Percentiles rank a stretch among this genome's conserved stretches.
Conservation (phyloP, 176 grass and related monocot genomes). For the Metroxylon sagu region DNA sequence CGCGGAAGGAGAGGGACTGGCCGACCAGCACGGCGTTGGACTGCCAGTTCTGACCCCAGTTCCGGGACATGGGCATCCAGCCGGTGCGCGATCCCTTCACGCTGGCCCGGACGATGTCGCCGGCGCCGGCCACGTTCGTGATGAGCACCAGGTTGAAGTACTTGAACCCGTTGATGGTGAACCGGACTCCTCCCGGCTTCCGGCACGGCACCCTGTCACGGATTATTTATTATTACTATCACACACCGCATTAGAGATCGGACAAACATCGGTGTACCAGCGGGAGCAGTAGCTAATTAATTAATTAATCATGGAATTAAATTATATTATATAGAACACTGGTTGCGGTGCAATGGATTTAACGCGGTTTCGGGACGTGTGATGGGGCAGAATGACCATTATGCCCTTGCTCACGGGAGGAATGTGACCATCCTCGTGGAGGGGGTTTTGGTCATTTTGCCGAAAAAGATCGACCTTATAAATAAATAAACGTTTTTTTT, state of each 20-base stretch:
- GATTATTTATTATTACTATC: neutral
- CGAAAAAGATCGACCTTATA: no score
- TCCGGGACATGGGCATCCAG: conserved; percentile 49
- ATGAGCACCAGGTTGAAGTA: conserved; percentile 63
- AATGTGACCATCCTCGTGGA: no score
- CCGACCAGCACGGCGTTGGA: conserved; percentile 42
- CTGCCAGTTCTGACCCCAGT: conserved; percentile 63
- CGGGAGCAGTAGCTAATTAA: no score
- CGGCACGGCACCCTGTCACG: conserved; percentile 35
- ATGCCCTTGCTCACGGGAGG: no score
- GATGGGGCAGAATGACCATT: neutral
- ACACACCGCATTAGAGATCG: no score
- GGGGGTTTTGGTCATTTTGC: no score
- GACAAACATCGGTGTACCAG: no score
- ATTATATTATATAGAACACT: no score
- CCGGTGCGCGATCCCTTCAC: conserved; percentile 34
- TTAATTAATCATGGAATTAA: no score
- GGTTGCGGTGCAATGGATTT: no score
- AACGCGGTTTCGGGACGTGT: neutral
- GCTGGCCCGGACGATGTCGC: conserved; percentile 37
- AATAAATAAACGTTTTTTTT: no score
- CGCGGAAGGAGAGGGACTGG: conserved; percentile 38
- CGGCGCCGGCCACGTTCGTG: conserved; percentile 51
- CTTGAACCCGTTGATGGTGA: conserved; percentile 40
- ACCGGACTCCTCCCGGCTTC: conserved; percentile 36